Evolutionary conservation across 2,329 filamentous ascomycete genomes (phyloP).

Genomic region (Microsporum canis): DNA sequence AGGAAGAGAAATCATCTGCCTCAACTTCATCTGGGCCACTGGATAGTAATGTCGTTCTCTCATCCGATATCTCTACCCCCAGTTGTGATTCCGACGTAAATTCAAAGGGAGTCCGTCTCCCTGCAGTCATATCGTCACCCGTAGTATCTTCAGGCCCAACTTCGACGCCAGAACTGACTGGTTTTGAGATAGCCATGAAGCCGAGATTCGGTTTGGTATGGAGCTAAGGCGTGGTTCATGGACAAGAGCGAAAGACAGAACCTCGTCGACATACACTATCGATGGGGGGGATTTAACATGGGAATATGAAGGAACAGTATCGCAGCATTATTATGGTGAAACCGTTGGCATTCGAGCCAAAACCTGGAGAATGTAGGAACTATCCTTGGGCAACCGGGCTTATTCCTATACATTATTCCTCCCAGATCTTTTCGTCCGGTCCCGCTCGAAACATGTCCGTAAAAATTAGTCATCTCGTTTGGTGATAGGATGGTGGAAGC

Average conservation of each 20-base stretch:
- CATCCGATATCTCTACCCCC: constrained; percentile 2
- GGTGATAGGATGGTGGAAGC: not conserved
- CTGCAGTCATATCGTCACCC: not conserved
- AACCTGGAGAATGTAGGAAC: not conserved
- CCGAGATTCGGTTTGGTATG: not conserved
- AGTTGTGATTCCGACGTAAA: not conserved
- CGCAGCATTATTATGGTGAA: not conserved
- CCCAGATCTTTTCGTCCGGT: not conserved
- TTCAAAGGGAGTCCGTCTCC: not conserved
- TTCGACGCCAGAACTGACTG: not conserved
- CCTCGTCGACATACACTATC: not conserved
- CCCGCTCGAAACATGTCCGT: not conserved
- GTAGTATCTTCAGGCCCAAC: not conserved
- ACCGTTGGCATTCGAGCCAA: not conserved
- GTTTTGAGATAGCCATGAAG: not conserved
- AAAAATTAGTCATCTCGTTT: not conserved
- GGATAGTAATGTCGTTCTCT: constrained; percentile 9
- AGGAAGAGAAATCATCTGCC: constrained; percentile 1
- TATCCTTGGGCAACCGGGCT: not conserved
- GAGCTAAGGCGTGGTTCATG: not conserved
- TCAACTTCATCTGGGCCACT: not conserved
- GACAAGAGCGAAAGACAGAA: not conserved
- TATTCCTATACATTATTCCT: not conserved
- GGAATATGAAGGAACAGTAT: not conserved
- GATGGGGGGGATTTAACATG: not conserved